Percentiles rank a stretch among this genome's conserved stretches.
phyloP scores from a whole-genome alignment of 768 basidiomycete genomes.

The Boletellus sp. region DNA sequence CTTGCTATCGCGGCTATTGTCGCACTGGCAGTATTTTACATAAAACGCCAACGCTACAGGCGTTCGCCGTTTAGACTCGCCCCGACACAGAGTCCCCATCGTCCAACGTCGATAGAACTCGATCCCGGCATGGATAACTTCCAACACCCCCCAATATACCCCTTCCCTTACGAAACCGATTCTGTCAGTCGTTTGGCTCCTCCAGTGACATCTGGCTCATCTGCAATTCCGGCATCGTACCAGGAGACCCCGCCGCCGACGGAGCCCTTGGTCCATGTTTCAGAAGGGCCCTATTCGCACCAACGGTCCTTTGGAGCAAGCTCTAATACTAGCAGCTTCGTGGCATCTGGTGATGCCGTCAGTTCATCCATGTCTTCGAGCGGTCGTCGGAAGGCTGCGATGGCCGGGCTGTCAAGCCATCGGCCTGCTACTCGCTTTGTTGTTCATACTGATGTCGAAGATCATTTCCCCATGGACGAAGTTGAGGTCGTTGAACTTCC shows the following conservation, averaged over 20 bases:
- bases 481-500: slow-evolving; percentile 69
- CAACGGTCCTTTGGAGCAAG: slow-evolving; percentile 15
- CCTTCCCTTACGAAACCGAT: slow-evolving; percentile 30
- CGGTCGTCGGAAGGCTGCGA: slow-evolving; percentile 50
- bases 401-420: slow-evolving; percentile 44
- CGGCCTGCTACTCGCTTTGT: slow-evolving; percentile 51
- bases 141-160: slow-evolving; percentile 35
- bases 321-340: slow-evolving; percentile 21
- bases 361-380: slow-evolving; percentile 34
- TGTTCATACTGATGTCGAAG: slow-evolving; percentile 68
- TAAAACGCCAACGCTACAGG: slow-evolving; percentile 30
- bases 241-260: slow-evolving; percentile 2
- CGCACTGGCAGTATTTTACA: slow-evolving; percentile 50
- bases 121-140: slow-evolving; percentile 19
- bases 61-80: slow-evolving; percentile 29
- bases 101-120: slow-evolving; percentile 40
- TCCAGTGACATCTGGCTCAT: slow-evolving; percentile 5
- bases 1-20: slow-evolving; percentile 51
- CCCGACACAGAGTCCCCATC: slow-evolving; percentile 27
- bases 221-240: background rate
- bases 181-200: slow-evolving; percentile 16
- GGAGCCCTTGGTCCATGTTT: slow-evolving; percentile 6
- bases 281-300: slow-evolving; percentile 4
- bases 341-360: slow-evolving; percentile 16
- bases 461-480: slow-evolving; percentile 42